A percentile compares a stretch with the other conserved stretches of the same genome.
Evolutionary conservation across 1,284 basidiomycete species (phyloP).

Genomic region (Thelephora terrestris): DNA sequence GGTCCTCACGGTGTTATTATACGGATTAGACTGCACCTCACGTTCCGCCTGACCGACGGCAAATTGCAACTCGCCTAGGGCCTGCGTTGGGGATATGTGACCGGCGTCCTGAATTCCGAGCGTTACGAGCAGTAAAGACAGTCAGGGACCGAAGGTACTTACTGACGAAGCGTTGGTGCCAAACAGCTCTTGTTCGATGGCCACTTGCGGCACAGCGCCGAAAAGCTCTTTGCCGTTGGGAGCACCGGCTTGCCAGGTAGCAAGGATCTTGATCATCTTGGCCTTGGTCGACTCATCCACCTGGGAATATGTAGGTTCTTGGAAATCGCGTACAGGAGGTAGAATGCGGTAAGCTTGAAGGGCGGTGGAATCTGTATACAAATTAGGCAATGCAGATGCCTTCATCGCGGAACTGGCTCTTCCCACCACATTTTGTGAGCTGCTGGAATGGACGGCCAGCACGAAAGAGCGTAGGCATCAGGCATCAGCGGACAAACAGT

Average conservation of each 20-base stretch:
- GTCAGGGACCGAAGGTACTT: too few relatives aligned
- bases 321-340: slow-evolving; percentile 92
- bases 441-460: too few relatives aligned
- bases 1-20: slow-evolving; percentile 49
- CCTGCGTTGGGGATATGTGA: slow-evolving; percentile 35
- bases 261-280: slow-evolving; percentile 94
- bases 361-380: slow-evolving; percentile 79
- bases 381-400: slow-evolving; percentile 24
- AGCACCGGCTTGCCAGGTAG: slow-evolving; percentile 84
- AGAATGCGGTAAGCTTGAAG: slow-evolving; percentile 90
- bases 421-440: too few relatives aligned
- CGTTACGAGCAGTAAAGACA: too few relatives aligned
- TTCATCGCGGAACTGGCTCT: too few relatives aligned
- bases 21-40: too few relatives aligned
- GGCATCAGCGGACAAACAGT: too few relatives aligned
- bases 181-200: slow-evolving; percentile 72
- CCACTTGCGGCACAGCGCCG: slow-evolving; percentile 58
- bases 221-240: slow-evolving; percentile 77
- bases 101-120: slow-evolving; percentile 36
- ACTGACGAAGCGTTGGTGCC: too few relatives aligned
- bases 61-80: slow-evolving; percentile 72
- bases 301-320: slow-evolving; percentile 84
- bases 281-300: slow-evolving; percentile 77
- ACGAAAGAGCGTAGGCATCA: too few relatives aligned
- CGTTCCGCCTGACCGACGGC: slow-evolving; percentile 69